A percentile compares a stretch with the other conserved stretches of the same genome.
These are phyloP conservation scores for Brassica hybrid DNA, from an alignment of 441 rosid species.

Conservation along the genomic window DNA sequence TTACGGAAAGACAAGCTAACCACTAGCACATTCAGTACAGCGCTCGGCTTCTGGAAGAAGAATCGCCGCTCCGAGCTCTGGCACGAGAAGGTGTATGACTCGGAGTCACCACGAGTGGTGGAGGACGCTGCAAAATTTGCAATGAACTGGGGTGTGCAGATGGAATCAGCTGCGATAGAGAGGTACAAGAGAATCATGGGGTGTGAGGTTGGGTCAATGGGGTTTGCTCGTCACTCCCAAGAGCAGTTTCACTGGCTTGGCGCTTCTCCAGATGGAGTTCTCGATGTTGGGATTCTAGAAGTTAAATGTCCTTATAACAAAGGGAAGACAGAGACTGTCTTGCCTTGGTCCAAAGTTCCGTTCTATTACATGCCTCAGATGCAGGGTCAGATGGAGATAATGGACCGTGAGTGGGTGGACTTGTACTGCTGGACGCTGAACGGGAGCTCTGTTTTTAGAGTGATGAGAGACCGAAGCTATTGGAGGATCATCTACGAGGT, in stretches of 20 bases:
- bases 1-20: constrained; percentile 83
- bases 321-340: constrained; percentile 80
- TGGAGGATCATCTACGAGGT: constrained; percentile 79
- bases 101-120: constrained; percentile 43
- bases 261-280: constrained; percentile 94
- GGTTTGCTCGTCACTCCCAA: constrained; percentile 79
- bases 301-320: constrained; percentile 95
- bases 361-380: constrained; percentile 97
- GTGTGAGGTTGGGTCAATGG: constrained; percentile 66
- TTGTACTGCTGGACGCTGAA: constrained; percentile 92
- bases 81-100: constrained; percentile 81
- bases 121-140: constrained; percentile 58
- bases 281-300: constrained; percentile 82
- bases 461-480: constrained; percentile 65
- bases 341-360: constrained; percentile 86
- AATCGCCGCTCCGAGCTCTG: constrained; percentile 84
- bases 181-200: constrained; percentile 80
- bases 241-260: constrained; percentile 78
- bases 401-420: constrained; percentile 94
- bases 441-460: constrained; percentile 82
- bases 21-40: constrained; percentile 94
- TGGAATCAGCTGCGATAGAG: constrained; percentile 78
- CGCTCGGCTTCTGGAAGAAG: constrained; percentile 92
- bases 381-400: constrained; percentile 97
- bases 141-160: constrained; percentile 93